Base-by-base conservation (phyloP, 148 eudicot species). In the Camellia lanceoleosa region DNA sequence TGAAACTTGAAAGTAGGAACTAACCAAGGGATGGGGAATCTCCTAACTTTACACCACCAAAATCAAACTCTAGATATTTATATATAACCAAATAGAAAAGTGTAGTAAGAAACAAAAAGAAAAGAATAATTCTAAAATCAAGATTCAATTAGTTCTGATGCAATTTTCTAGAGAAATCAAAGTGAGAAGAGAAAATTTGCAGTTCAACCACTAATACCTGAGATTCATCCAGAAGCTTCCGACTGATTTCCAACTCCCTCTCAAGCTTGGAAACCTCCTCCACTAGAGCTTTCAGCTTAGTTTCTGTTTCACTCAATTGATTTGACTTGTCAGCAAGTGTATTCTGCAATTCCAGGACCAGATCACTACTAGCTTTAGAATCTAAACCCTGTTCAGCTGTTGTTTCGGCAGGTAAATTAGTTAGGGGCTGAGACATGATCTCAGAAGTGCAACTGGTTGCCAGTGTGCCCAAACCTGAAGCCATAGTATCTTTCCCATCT, bases 141-240 rank as follows among this genome's bases (percentile, higher is more conserved):
- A n/a, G 4, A 19, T 49, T 51, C 38, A 52, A 38, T 14, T 15
- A 70, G 11, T 7, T 11, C 11, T 47, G 2, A 76, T 70, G 23
- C 44, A 76, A 12, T 23, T 58, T 15, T 23, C 71, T 5, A 19
- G 62, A 77, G 6, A 75, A 13, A 67, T 20, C 13, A 43, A 74
- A 64, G 30, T 16, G 38, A 43, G 3, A 5, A 9, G 9, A 71
- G 7, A 63, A 55, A n/a, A 30, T 47, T 7, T 59, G 4, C 8
- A 56, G 46, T 67, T 70, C 62, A 58, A 75, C 65, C 6, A 68
- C 77, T 46, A 75, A 62, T 89, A 96, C 99, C 99, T 96, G 99
- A 71, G 99, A 93, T 85, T 96, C 98, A 80, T 91, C 92, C 69
- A 96, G 90, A 77, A 92, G 97, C 86, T 92, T 92, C 83, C 83